Evolutionary conservation across 2,329 filamentous ascomycete species (phyloP).

Genomic region (Ophiostoma australiae): DNA sequence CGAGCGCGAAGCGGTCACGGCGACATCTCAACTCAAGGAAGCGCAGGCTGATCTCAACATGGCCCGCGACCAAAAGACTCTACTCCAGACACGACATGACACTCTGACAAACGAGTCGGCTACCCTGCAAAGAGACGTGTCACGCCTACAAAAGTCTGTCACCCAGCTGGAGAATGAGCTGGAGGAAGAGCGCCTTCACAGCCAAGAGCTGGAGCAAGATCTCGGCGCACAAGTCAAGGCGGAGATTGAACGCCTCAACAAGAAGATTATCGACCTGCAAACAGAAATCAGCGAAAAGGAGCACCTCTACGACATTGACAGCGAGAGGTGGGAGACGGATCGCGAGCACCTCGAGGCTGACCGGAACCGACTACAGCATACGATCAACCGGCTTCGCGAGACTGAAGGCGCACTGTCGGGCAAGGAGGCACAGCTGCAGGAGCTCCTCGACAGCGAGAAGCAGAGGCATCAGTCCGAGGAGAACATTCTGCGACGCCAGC

Average conservation of each 20-base stretch:
- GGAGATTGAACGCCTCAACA: slow-evolving; percentile 48
- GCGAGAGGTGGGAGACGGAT: slow-evolving; percentile 67
- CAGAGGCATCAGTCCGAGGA: slow-evolving; percentile 70
- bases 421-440: slow-evolving; percentile 63
- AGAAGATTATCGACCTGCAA: slow-evolving; percentile 59
- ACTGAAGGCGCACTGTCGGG: slow-evolving; percentile 61
- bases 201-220: slow-evolving; percentile 56
- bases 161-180: slow-evolving; percentile 47
- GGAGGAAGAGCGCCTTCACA: slow-evolving; percentile 52
- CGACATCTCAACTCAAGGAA: slow-evolving; percentile 49
- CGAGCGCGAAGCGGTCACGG: slow-evolving; percentile 37
- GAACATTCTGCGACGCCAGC: slow-evolving; percentile 63
- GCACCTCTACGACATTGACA: slow-evolving; percentile 64
- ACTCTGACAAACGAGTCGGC: slow-evolving; percentile 60
- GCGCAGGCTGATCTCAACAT: slow-evolving; percentile 56
- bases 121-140: slow-evolving; percentile 61
- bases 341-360: slow-evolving; percentile 61
- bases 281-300: slow-evolving; percentile 65
- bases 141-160: slow-evolving; percentile 44
- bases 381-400: slow-evolving; percentile 65
- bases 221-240: slow-evolving; percentile 47
- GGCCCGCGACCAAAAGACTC: slow-evolving; percentile 59
- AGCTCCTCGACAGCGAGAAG: slow-evolving; percentile 64
- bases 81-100: slow-evolving; percentile 65
- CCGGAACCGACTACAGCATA: slow-evolving; percentile 61